These are phyloP conservation scores for Didymella segeticola DNA, from an alignment of 2,329 filamentous ascomycete species.

Conservation along the genomic window DNA sequence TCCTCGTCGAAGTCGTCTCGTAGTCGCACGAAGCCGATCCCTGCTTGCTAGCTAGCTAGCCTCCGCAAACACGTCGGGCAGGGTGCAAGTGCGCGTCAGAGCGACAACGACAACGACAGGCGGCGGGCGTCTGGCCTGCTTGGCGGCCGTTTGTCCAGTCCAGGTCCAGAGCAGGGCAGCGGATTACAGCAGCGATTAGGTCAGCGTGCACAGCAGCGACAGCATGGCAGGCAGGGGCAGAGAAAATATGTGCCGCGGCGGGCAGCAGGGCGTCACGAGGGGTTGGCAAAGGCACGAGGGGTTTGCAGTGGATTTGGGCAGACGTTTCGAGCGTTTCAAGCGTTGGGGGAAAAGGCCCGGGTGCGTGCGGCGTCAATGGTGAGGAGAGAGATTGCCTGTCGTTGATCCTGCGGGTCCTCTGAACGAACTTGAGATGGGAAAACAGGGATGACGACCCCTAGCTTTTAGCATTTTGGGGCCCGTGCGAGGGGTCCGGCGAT, in stretches of 20 bases:
- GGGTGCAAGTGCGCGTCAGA: slow-evolving; percentile 17
- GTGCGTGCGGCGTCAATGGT: slow-evolving; percentile 13
- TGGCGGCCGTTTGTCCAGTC: slow-evolving; percentile 3
- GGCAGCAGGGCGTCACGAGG: slow-evolving; percentile 8
- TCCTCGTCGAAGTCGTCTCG: too few relatives aligned
- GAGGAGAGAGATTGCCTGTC: slow-evolving; percentile 30
- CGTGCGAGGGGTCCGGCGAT: too few relatives aligned
- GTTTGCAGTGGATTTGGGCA: not conserved
- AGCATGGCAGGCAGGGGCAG: slow-evolving; percentile 14
- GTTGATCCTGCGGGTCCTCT: slow-evolving; percentile 12
- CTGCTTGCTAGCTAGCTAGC: slow-evolving; percentile 14
- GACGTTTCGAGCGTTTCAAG: slow-evolving; percentile 15
- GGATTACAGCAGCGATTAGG: slow-evolving; percentile 17
- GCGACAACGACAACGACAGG: too few relatives aligned
- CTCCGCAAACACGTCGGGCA: slow-evolving; percentile 12
- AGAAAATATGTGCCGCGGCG: slow-evolving; percentile 9
- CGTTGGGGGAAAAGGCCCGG: slow-evolving; percentile 1
- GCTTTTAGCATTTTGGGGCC: not conserved
- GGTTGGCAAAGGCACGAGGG: not conserved
- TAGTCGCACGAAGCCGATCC: slow-evolving; percentile 29
- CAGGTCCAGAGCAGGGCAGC: too few relatives aligned
- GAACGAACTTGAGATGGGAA: too few relatives aligned
- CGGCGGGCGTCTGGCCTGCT: slow-evolving; percentile 7
- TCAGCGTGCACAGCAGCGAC: slow-evolving; percentile 27
- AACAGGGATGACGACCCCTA: slow-evolving; percentile 28